Percentiles rank a stretch among this genome's conserved stretches.
Conservation (phyloP, 1,284 basidiomycete genomes). For the Psilocybe mexicana region DNA sequence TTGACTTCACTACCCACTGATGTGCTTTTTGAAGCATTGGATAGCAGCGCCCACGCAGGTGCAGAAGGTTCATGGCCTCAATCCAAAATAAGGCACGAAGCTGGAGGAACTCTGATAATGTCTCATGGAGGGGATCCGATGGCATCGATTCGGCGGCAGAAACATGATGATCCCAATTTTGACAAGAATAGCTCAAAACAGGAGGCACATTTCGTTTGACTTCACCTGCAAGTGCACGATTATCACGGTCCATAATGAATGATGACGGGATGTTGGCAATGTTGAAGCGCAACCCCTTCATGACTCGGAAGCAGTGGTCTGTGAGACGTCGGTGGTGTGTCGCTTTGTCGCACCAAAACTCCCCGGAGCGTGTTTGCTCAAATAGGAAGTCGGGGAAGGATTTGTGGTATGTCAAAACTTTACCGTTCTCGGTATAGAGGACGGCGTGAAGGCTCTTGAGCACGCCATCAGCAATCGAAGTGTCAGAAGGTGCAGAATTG, state of each 20-base stretch:
- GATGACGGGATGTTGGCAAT: conserved; percentile 19
- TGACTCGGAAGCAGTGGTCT: conserved; percentile 8
- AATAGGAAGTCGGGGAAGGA: conserved; percentile 21
- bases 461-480: conserved; percentile 2
- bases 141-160: not conserved
- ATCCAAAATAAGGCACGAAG: conserved; percentile 17
- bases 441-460: conserved; percentile 14
- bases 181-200: conserved; percentile 19
- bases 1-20: conserved; percentile 10
- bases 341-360: conserved; percentile 12
- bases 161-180: conserved; percentile 18
- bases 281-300: conserved; percentile 13
- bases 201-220: conserved; percentile 16
- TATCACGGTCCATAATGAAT: conserved; percentile 17
- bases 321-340: conserved; percentile 13
- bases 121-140: not conserved
- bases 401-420: conserved; percentile 17
- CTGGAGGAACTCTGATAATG: conserved; percentile 2
- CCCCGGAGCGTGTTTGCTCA: conserved; percentile 8
- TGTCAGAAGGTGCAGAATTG: not conserved
- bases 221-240: conserved; percentile 1
- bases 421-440: conserved; percentile 11
- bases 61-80: conserved; percentile 19
- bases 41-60: conserved; percentile 6
- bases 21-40: conserved; percentile 10